Percentiles rank a stretch among this genome's conserved stretches.
These are phyloP conservation scores for Hymenoscyphus fraxineus DNA, from an alignment of 2,329 filamentous ascomycete genomes.

Conservation along the genomic window DNA sequence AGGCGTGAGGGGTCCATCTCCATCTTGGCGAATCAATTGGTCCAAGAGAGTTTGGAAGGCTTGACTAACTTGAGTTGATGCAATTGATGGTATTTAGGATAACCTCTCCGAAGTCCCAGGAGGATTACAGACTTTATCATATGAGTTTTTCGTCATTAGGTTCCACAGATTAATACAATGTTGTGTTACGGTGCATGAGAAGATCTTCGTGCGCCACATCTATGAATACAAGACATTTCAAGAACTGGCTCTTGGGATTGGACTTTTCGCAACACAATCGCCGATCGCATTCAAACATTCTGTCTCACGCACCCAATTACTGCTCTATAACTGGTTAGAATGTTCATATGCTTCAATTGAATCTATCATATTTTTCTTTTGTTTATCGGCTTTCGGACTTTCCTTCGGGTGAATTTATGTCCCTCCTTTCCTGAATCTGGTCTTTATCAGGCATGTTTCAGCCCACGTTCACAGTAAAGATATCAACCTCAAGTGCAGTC, in stretches of 20 bases:
- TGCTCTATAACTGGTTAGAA: not conserved
- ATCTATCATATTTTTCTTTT: not conserved
- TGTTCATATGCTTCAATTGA: not conserved
- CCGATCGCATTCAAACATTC: not conserved
- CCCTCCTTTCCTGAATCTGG: not conserved
- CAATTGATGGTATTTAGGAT: not conserved
- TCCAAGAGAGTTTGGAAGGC: not conserved
- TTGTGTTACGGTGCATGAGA: not conserved
- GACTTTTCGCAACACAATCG: not conserved
- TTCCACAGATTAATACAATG: not conserved
- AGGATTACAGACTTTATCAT: not conserved
- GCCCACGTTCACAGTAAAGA: slow-evolving; percentile 33
- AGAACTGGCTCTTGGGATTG: not conserved
- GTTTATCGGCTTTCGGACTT: not conserved
- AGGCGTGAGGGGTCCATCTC: not conserved
- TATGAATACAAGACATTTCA: not conserved
- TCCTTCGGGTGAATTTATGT: not conserved
- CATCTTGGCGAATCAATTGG: not conserved
- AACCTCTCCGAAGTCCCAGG: not conserved
- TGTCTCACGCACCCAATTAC: not conserved
- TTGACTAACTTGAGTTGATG: not conserved
- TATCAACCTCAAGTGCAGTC: slow-evolving; percentile 15
- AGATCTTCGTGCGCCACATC: not conserved
- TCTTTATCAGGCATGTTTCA: not conserved
- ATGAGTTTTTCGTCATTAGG: not conserved